A percentile compares a stretch with the other conserved stretches of the same genome.
These are phyloP conservation scores for Ophioceras dolichostomum DNA, from an alignment of 2,329 filamentous ascomycete species.

Conservation along the genomic window DNA sequence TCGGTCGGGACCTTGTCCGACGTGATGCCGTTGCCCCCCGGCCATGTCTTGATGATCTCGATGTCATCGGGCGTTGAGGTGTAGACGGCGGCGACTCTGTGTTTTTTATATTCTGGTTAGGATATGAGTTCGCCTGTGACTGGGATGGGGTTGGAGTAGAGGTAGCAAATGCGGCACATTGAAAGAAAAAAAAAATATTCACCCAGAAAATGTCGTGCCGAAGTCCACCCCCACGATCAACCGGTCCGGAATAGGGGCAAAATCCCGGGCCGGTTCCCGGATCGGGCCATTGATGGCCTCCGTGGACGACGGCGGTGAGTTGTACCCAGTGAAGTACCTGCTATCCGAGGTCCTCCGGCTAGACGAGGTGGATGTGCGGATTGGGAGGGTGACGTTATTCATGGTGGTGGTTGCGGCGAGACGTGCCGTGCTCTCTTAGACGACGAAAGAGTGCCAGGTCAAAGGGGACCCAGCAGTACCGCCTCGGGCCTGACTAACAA, in stretches of 20 bases:
- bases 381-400: constrained; percentile 37
- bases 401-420: too few relatives aligned
- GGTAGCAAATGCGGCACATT: neutral
- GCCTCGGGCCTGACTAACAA: too few relatives aligned
- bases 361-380: constrained; percentile 25
- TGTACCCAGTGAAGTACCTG: constrained; percentile 42
- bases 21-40: constrained; percentile 74
- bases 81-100: constrained; percentile 58
- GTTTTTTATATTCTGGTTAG: too few relatives aligned
- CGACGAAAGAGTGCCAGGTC: too few relatives aligned
- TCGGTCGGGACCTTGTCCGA: constrained; percentile 79
- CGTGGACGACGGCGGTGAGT: constrained; percentile 37
- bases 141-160: constrained; percentile 2
- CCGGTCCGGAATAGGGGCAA: constrained; percentile 42
- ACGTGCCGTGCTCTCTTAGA: too few relatives aligned
- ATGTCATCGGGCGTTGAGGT: constrained; percentile 67
- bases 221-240: constrained; percentile 73
- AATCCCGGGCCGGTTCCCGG: constrained; percentile 40
- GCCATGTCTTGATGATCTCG: constrained; percentile 78
- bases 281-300: constrained; percentile 52
- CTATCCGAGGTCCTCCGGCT: constrained; percentile 42
- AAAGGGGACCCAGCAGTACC: too few relatives aligned
- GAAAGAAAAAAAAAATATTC: constrained; percentile 21
- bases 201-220: constrained; percentile 75
- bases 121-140: too few relatives aligned